Evolutionary conservation across 2,329 filamentous ascomycete species (phyloP).

Genomic region (Drechslerella dactyloides): DNA sequence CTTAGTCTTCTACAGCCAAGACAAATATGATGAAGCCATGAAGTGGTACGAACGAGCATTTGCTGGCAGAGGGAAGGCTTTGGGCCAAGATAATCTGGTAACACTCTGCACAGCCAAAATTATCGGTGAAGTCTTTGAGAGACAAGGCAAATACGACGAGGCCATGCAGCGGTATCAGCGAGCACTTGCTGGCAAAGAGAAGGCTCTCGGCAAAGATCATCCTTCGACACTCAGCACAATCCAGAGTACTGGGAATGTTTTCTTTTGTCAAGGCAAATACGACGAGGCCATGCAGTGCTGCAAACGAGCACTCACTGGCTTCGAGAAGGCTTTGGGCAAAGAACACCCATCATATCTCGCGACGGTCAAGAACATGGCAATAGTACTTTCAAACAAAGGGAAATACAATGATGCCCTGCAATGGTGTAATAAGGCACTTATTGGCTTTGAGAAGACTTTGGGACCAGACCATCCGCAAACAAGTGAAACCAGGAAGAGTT

Average conservation of each 20-base stretch:
- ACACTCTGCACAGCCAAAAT: not conserved
- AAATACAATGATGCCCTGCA: conserved; percentile 13
- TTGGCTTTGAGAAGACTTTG: no score
- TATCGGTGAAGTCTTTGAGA: not conserved
- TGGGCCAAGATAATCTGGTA: no score
- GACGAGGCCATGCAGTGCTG: conserved; percentile 38
- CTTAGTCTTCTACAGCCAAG: not conserved
- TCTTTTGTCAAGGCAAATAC: conserved; percentile 32
- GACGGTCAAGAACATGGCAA: conserved; percentile 39
- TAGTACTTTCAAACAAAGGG: conserved; percentile 12
- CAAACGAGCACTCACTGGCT: conserved; percentile 24
- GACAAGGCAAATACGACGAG: conserved; percentile 7
- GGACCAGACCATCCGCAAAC: no score
- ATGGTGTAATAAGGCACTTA: no score
- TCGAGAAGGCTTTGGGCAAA: conserved; percentile 42
- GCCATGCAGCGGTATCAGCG: conserved; percentile 43
- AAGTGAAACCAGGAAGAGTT: no score
- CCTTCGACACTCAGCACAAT: not conserved
- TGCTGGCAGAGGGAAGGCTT: no score
- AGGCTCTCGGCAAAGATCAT: no score
- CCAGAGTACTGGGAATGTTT: not conserved
- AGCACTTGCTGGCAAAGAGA: conserved; percentile 5
- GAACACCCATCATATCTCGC: conserved; percentile 38
- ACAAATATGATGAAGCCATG: no score
- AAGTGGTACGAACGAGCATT: no score